A percentile compares a stretch with the other conserved stretches of the same genome.
Evolutionary conservation across 2,329 filamentous ascomycete species (phyloP).

Genomic region (Rutstroemia sp.): DNA sequence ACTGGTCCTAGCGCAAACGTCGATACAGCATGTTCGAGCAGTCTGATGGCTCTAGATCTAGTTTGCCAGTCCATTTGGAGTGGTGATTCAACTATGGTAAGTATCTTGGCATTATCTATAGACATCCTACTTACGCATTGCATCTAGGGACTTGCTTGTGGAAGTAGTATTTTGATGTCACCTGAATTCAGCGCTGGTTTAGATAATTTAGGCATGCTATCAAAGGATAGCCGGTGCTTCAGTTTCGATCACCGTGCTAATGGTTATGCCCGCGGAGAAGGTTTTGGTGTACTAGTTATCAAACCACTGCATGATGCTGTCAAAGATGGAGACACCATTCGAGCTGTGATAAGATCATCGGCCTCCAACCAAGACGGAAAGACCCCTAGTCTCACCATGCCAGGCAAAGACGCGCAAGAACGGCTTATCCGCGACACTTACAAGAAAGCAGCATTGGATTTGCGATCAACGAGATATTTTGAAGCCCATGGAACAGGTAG

Average conservation of each 20-base stretch:
- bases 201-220: conserved; percentile 21
- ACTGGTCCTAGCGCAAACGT: conserved; percentile 34
- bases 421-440: conserved; percentile 39
- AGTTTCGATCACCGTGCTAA: conserved; percentile 49
- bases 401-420: conserved; percentile 38
- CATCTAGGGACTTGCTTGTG: not conserved
- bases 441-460: conserved; percentile 34
- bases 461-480: conserved; percentile 34
- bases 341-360: not conserved
- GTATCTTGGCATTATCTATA: conserved; percentile 20
- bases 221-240: conserved; percentile 29
- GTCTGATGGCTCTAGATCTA: conserved; percentile 29
- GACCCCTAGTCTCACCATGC: conserved; percentile 47
- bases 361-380: conserved; percentile 42
- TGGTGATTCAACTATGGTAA: conserved; percentile 35
- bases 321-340: conserved; percentile 13
- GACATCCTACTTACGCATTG: too few species aligned
- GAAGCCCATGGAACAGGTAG: conserved; percentile 39
- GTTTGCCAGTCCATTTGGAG: conserved; percentile 32
- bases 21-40: conserved; percentile 39
- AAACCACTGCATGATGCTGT: conserved; percentile 52
- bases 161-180: conserved; percentile 12
- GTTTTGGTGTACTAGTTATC: conserved; percentile 48
- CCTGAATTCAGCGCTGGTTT: conserved; percentile 40
- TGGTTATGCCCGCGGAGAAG: conserved; percentile 58